Evolutionary conservation across 2,329 filamentous ascomycete genomes (phyloP), one percentile per base, ranked within the genome.

Genomic region (Fusarium napiforme): DNA sequence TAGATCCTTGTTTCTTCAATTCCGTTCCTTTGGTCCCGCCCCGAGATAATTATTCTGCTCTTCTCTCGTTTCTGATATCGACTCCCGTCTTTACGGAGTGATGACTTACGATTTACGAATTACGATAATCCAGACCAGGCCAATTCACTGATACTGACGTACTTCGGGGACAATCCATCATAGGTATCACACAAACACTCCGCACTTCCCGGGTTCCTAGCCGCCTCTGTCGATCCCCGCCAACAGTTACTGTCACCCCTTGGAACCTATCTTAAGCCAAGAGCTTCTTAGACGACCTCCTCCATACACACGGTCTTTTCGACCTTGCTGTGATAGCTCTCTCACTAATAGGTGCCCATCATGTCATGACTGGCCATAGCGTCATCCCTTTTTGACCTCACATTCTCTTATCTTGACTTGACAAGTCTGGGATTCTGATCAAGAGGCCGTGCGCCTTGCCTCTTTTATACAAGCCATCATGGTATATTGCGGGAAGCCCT

Each of bases 401-500:
- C 60, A 19, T 39, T 50, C 42, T 55, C 66, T 50, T 53, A 42
- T n/a, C 45, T 53, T 58, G 52, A 49, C 58, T 52, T 52, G 34
- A 23, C 40, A 60, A 52, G 30, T 40, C 57, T 53, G 58, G 32
- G 52, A 32, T 34, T 49, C 56, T 53, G 42, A 28, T 30, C 26
- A 39, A 32, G 37, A 72, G 61, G 47, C 42, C n/a, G 57, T 49
- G 50, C 39, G 52, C 60, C 52, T 42, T 55, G 56, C 39, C 49
- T 62, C 49, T 45, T 49, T 40, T 26, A 19, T 50, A 32, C n/a
- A 34, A 66, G n/a, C 49, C 65, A 60, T 42, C 62, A 89, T 89
- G 87, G 87, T 89, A 10, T 89, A 88, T 75, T 89, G 87, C 72
- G 87, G 87, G 9, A 88, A 88, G 74, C 87, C 87, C 47, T 89